Evolutionary conservation across 75 land plant species (phyloP).

Genomic region (Picea sitchensis): DNA sequence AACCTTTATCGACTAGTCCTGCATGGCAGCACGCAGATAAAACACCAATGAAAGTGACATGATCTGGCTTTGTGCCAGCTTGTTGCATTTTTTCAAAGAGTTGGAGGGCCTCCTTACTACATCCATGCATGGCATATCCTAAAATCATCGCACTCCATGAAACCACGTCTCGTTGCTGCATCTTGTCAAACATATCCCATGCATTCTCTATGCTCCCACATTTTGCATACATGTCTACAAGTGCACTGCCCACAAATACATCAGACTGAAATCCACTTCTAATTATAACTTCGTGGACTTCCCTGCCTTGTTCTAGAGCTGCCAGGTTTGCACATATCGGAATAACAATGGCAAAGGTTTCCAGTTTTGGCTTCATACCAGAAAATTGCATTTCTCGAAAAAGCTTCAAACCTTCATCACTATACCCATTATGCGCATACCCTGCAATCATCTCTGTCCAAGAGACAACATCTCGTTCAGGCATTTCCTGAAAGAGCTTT

Average conservation of each 20-base stretch:
- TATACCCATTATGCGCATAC: conserved; percentile 13
- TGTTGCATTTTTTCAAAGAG: conserved; percentile 31
- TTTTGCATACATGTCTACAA: conserved; percentile 56
- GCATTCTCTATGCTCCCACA: conserved; percentile 39
- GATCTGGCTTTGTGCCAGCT: conserved; percentile 29
- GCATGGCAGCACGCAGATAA: conserved; percentile 44
- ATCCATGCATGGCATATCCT: conserved; percentile 48
- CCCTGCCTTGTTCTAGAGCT: conserved; percentile 34
- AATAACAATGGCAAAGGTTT: conserved; percentile 35
- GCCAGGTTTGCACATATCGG: conserved; percentile 32
- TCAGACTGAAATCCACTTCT: conserved; percentile 33
- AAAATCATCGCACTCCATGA: conserved; percentile 47
- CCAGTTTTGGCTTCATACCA: conserved; percentile 19
- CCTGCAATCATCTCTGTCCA: conserved; percentile 14
- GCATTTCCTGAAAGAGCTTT: conserved; percentile 17
- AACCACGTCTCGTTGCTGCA: conserved; percentile 21
- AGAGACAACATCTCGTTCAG: conserved; percentile 3
- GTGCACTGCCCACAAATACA: conserved; percentile 38
- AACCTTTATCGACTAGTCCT: conserved; percentile 35
- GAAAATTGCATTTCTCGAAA: conserved; percentile 19
- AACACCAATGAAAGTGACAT: conserved; percentile 34
- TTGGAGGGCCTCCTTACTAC: conserved; percentile 36
- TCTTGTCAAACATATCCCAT: conserved; percentile 24
- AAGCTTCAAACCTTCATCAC: conserved; percentile 14
- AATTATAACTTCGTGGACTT: conserved; percentile 33